phyloP scores from a whole-genome alignment of 176 grass and related monocot genomes.

The Aegilops longissima region DNA sequence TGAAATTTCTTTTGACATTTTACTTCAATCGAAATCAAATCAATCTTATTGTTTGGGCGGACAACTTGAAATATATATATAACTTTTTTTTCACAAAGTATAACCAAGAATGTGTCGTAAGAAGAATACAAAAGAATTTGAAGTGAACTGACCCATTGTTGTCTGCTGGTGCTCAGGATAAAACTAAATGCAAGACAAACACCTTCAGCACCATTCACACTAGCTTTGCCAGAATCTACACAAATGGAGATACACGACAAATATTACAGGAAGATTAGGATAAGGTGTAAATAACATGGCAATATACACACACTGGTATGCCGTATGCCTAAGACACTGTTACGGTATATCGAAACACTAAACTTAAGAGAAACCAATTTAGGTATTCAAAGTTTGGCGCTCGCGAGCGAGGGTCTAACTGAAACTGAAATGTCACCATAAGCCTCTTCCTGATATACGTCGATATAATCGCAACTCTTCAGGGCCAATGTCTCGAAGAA shows the following conservation, averaged over 20 bases:
- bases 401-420: slow-evolving; percentile 50
- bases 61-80: too few relatives aligned
- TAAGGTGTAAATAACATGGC: not conserved
- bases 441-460: slow-evolving; percentile 63
- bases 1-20: too few relatives aligned
- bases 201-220: not conserved
- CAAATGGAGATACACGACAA: not conserved
- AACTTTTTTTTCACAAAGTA: too few relatives aligned
- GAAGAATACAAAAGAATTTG: too few relatives aligned
- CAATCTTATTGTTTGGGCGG: too few relatives aligned
- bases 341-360: too few relatives aligned
- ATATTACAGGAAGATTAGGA: not conserved
- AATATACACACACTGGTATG: not conserved
- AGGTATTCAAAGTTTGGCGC: slow-evolving; percentile 49
- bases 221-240: not conserved
- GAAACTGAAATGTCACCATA: slow-evolving; percentile 75
- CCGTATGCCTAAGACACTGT: too few relatives aligned
- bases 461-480: slow-evolving; percentile 65
- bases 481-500: slow-evolving; percentile 95
- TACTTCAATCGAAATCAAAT: too few relatives aligned
- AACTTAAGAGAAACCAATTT: not conserved
- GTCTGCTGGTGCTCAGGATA: too few relatives aligned
- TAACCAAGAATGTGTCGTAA: too few relatives aligned
- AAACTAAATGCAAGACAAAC: too few relatives aligned
- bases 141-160: too few relatives aligned